Base-by-base conservation (phyloP, 1,284 basidiomycete genomes). In the Cutaneotrichosporon mucoides region DNA sequence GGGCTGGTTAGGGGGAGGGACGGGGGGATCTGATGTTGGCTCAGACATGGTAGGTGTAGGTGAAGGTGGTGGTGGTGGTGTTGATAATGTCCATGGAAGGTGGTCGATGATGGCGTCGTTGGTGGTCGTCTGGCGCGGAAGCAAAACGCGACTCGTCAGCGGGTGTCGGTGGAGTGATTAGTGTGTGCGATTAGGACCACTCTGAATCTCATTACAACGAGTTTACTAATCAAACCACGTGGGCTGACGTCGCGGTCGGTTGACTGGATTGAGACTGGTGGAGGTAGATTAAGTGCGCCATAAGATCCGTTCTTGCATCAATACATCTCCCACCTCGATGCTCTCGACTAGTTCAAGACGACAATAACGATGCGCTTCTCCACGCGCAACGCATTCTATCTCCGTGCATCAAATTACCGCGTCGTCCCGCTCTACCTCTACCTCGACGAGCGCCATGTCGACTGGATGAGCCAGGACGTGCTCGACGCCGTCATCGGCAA, bases 401-500 rank as follows among this genome's bases (percentile, higher is more conserved):
- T 77, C 0, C 60, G 75, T 6, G 72, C 67, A 0, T 75, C 73
- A n/a, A 73, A 75, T 53, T 73, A 73, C 57, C 65, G 75, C 8
- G 67, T 75, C 13, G 61, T 76, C 16, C 75, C 75, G 2, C 64
- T 73, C 16, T 76, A 73, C 60, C 65, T 77, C 4, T 77, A 77
- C 56, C 69, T 77, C 53, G 75, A 77, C 59, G 75, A 77, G 49
- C 60, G 75, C 15, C 75, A 77, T 75, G 73, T 73, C 34, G 70
- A 76, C 60, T 77, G 75, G 75, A 77, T 77, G 73, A 63, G 63
- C 35, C 71, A 75, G 41, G 48, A 48, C 4, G 67, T 72, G 4
- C 63, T 77, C 2, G 70, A 76, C 53, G 64, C 68, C 4, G 75
- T 77, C 44, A 77, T 77, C 13, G 66, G 53, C 10, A 66, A 66